phyloP scores from a whole-genome alignment of 2,329 filamentous ascomycete species.

The Aureobasidium sp. region DNA sequence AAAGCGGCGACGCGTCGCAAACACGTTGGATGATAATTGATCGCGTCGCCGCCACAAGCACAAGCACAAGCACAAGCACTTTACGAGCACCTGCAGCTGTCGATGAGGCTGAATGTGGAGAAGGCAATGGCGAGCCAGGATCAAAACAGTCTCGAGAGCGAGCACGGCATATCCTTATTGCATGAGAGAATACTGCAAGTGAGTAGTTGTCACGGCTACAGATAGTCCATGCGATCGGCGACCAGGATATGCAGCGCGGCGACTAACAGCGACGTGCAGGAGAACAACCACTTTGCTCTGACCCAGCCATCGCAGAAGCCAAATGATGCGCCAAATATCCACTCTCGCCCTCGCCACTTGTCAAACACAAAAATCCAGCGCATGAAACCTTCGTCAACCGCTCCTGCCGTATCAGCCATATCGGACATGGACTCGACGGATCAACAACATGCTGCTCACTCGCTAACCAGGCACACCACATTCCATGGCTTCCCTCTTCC shows the following conservation, averaged over 20 bases:
- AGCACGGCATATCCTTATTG: conserved; percentile 10
- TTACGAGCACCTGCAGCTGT: neutral
- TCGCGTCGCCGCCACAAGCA: neutral
- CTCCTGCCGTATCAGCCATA: conserved; percentile 15
- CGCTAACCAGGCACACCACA: conserved; percentile 24
- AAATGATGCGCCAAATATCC: neutral
- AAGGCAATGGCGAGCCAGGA: conserved; percentile 11
- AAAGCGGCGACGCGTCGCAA: neutral
- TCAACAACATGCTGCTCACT: conserved; percentile 1
- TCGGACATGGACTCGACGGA: conserved; percentile 11
- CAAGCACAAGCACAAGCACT: neutral
- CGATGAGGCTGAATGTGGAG: neutral
- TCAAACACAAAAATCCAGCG: conserved; percentile 14
- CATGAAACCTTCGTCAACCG: conserved; percentile 14
- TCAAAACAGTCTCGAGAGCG: conserved; percentile 18
- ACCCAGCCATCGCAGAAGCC: neutral
- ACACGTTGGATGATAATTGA: neutral
- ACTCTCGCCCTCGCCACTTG: neutral
- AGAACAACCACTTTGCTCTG: neutral
- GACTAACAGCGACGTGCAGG: conserved; percentile 6
- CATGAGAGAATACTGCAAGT: conserved; percentile 16
- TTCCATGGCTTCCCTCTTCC: conserved; percentile 31
- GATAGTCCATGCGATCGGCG: neutral
- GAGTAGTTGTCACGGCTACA: neutral
- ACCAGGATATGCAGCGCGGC: conserved; percentile 7